Evolutionary conservation across 345 rosid genomes (phyloP), one percentile per base, ranked within the genome.

Genomic region (Erysimum cheiranthoides): DNA sequence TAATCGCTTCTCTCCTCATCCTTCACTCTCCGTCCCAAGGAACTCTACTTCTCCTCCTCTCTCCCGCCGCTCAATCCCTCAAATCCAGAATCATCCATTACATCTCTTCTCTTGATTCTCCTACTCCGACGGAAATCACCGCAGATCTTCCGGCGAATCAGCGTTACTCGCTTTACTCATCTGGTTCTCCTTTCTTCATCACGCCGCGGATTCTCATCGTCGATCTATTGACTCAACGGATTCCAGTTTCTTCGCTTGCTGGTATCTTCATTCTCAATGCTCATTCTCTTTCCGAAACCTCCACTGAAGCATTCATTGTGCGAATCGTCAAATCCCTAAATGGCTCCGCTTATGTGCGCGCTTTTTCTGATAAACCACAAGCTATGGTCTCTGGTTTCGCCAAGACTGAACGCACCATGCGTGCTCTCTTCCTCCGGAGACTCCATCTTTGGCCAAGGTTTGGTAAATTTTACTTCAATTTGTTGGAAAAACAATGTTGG

Each of bases 381-480:
- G 79, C 97, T 3, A 95, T 95, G 96, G 93, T 95, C 56, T 80
- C 97, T 0, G 99, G 99, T 21, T 92, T 95, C 46, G 75, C 93
- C n/a, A 95, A 90, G 89, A 84, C 97, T 9, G 99, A 92, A 84
- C 79, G 98, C 51, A 83, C 86, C 18, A 89, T 95, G 96, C 92
- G 92, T 81, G 80, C 89, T 36, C 73, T 95, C 73, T 92, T 73
- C 50, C 81, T 92, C 38, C 84, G 84, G 45, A 77, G 76, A 46
- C 82, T 95, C 77, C 96, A 89, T 38, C 83, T 95, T 16, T 95
- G 99, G 98, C 99, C 99, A 12, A 85, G 99, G 86, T 93, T 91
- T 79, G 86, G 84, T 80, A 7, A 36, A 16, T 89, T 88, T 12
- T 79, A 85, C 51, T 53, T 45, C 14, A 40, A 6, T 56, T 43